phyloP scores from a whole-genome alignment of 1,284 basidiomycete genomes.

The Ceratobasidium sp. region DNA sequence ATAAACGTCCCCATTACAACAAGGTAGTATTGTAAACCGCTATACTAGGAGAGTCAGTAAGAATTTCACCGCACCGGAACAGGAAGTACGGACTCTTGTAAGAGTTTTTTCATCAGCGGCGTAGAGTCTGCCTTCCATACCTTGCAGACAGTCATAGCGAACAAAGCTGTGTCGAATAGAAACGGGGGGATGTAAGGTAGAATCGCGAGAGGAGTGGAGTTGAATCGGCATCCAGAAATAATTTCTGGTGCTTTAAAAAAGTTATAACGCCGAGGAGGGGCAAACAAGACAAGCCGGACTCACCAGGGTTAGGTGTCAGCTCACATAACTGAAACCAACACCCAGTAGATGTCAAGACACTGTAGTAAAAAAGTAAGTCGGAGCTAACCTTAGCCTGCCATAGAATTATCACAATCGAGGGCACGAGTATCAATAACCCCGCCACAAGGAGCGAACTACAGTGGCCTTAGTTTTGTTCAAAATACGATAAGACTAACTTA shows the following conservation, averaged over 20 bases:
- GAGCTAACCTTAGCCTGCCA: too few relatives aligned
- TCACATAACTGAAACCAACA: slow-evolving; percentile 14
- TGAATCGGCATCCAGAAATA: slow-evolving; percentile 14
- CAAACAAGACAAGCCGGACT: neutral
- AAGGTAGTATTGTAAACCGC: slow-evolving; percentile 13
- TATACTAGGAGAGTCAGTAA: neutral
- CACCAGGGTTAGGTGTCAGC: slow-evolving; percentile 12
- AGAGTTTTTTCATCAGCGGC: too few relatives aligned
- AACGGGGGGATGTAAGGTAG: slow-evolving; percentile 22
- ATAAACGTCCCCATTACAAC: slow-evolving; percentile 24
- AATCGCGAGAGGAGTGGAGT: slow-evolving; percentile 7
- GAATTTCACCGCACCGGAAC: too few relatives aligned
- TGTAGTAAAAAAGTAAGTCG: too few relatives aligned
- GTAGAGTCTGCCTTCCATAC: too few relatives aligned
- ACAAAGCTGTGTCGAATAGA: slow-evolving; percentile 21
- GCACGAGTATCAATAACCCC: too few relatives aligned
- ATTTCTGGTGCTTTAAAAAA: neutral
- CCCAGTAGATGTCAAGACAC: too few relatives aligned
- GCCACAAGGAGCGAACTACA: too few relatives aligned
- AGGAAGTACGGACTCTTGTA: too few relatives aligned
- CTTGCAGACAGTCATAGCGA: slow-evolving; percentile 16
- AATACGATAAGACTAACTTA: too few relatives aligned
- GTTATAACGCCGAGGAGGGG: neutral
- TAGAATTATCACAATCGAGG: too few relatives aligned
- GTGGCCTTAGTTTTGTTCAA: too few relatives aligned